Percentiles rank a stretch among this genome's conserved stretches.
Evolutionary conservation across 768 basidiomycete species (phyloP).

Genomic region (Hypholoma sublateritium): DNA sequence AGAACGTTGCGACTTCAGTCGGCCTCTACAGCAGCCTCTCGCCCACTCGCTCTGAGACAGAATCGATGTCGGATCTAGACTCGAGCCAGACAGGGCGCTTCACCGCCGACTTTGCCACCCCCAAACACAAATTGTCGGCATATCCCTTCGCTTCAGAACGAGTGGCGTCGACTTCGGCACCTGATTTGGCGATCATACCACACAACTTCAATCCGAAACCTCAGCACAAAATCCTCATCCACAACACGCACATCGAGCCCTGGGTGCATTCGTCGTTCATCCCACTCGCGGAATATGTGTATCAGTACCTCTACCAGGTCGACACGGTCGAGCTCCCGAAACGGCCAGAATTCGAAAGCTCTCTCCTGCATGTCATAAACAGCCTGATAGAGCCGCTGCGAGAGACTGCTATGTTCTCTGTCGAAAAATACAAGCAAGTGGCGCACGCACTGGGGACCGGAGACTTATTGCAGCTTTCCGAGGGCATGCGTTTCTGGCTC

Average conservation of each 20-base stretch:
- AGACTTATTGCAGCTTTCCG: constrained; percentile 34
- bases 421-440: constrained; percentile 53
- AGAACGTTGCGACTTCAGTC: constrained; percentile 41
- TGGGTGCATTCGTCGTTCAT: constrained; percentile 61
- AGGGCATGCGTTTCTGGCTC: constrained; percentile 49
- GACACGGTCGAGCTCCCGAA: constrained; percentile 62
- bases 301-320: constrained; percentile 52
- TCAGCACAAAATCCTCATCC: constrained; percentile 34
- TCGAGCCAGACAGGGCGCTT: constrained; percentile 30
- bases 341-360: constrained; percentile 51
- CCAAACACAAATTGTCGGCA: constrained; percentile 20
- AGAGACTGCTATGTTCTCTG: constrained; percentile 58
- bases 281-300: constrained; percentile 56
- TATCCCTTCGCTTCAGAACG: neutral
- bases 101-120: constrained; percentile 24
- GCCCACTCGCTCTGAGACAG: constrained; percentile 20
- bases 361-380: constrained; percentile 46
- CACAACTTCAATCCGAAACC: constrained; percentile 33
- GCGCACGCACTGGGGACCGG: constrained; percentile 48
- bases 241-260: constrained; percentile 48
- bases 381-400: constrained; percentile 53
- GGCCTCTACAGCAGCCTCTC: constrained; percentile 20
- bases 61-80: constrained; percentile 23
- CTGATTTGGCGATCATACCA: constrained; percentile 43
- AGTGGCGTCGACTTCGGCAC: neutral